Percentiles rank a stretch among this genome's conserved stretches.
Evolutionary conservation across 2,329 filamentous ascomycete species (phyloP).

Genomic region (Pyricularia sp.): DNA sequence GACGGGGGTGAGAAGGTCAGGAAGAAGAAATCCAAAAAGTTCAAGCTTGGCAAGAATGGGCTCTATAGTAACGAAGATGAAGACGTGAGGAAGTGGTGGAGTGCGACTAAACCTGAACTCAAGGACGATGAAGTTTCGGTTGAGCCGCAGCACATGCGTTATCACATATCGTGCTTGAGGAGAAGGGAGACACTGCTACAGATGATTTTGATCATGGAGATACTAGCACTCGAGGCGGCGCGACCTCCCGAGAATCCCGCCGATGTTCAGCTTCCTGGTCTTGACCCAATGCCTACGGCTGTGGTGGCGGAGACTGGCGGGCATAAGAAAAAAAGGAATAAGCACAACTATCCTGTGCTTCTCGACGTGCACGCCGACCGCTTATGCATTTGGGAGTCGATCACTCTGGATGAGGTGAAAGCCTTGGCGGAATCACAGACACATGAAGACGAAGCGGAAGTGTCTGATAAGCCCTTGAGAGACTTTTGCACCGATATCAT

Average conservation of each 20-base stretch:
- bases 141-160: slow-evolving; percentile 41
- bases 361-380: slow-evolving; percentile 65
- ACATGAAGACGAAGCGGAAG: slow-evolving; percentile 19
- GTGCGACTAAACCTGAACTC: slow-evolving; percentile 36
- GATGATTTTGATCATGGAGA: slow-evolving; percentile 66
- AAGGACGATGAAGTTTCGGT: slow-evolving; percentile 33
- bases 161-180: slow-evolving; percentile 51
- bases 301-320: slow-evolving; percentile 16
- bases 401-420: slow-evolving; percentile 46
- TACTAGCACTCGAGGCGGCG: slow-evolving; percentile 51
- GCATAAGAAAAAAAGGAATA: slow-evolving; percentile 40
- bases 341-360: slow-evolving; percentile 50
- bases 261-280: slow-evolving; percentile 33
- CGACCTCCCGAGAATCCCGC: slow-evolving; percentile 24
- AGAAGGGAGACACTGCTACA: slow-evolving; percentile 70
- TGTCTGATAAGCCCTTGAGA: slow-evolving; percentile 40
- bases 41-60: slow-evolving; percentile 54
- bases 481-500: slow-evolving; percentile 74
- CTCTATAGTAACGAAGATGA: slow-evolving; percentile 55
- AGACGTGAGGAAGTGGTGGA: slow-evolving; percentile 59
- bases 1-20: slow-evolving; percentile 22
- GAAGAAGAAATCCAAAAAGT: slow-evolving; percentile 46
- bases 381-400: slow-evolving; percentile 73
- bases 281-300: slow-evolving; percentile 22
- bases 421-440: slow-evolving; percentile 35